These are phyloP conservation scores for Ballota nigra DNA, from an alignment of 257 asterid genomes.

Conservation along the genomic window DNA sequence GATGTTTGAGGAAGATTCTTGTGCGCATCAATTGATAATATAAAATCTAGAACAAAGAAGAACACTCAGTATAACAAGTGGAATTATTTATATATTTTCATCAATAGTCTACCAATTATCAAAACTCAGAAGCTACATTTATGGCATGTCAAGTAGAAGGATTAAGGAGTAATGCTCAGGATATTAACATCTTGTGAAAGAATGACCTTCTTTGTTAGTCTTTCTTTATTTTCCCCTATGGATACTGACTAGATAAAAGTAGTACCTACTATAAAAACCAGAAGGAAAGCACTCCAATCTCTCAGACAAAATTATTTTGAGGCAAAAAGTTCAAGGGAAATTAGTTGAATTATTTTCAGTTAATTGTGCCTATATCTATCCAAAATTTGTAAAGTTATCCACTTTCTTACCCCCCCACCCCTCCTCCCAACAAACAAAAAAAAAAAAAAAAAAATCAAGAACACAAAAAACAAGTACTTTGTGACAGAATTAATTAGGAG, in stretches of 20 bases:
- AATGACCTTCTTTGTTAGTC: background rate
- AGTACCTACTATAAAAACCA: background rate
- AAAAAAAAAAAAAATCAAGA: too few relatives aligned
- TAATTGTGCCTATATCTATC: too few relatives aligned
- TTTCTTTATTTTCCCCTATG: background rate
- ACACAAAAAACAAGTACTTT: too few relatives aligned
- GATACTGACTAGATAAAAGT: background rate
- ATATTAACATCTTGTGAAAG: background rate
- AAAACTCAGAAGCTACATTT: background rate
- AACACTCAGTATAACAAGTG: background rate
- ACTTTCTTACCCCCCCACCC: too few relatives aligned
- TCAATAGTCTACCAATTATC: background rate
- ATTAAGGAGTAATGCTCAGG: background rate
- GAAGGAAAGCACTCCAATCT: background rate
- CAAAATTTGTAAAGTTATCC: too few relatives aligned
- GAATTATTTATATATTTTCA: background rate
- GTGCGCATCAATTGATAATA: background rate
- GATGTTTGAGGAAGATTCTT: background rate
- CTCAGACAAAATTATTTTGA: background rate
- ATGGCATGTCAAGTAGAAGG: background rate
- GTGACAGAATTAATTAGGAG: background rate
- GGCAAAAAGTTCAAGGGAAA: background rate
- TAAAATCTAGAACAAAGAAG: slow-evolving; percentile 6
- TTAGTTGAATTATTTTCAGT: background rate
- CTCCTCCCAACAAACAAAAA: too few relatives aligned